Evolutionary conservation across 2,329 filamentous ascomycete genomes (phyloP).

Genomic region (Claviceps fusiformis): DNA sequence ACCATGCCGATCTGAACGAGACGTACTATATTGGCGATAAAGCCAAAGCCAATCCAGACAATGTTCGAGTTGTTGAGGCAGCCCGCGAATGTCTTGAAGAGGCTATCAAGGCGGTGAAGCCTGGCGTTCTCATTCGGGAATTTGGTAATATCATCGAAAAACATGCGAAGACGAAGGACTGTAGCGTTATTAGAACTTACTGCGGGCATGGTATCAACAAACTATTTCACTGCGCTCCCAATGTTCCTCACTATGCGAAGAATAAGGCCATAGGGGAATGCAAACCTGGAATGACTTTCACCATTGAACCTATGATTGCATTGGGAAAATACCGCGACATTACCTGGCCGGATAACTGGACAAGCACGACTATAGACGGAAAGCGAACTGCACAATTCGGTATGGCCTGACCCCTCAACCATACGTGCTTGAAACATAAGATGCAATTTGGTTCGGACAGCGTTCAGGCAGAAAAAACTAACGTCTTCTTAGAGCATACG

Average conservation of each 20-base stretch:
- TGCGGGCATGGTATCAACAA: constrained; percentile 93
- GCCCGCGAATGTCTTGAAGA: constrained; percentile 81
- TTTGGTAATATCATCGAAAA: constrained; percentile 94
- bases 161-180: constrained; percentile 71
- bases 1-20: constrained; percentile 94
- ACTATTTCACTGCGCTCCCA: constrained; percentile 86
- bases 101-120: constrained; percentile 84
- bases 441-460: neutral
- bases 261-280: constrained; percentile 94
- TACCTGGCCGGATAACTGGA: constrained; percentile 99
- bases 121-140: constrained; percentile 81
- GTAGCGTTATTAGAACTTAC: constrained; percentile 89
- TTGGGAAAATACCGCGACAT: constrained; percentile 82
- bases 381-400: constrained; percentile 85
- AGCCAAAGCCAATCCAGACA: constrained; percentile 69
- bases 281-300: constrained; percentile 96
- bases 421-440: neutral
- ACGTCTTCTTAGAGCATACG: constrained; percentile 50
- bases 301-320: constrained; percentile 97
- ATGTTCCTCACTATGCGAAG: constrained; percentile 93
- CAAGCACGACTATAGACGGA: constrained; percentile 82
- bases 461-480: neutral
- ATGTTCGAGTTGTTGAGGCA: constrained; percentile 81
- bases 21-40: constrained; percentile 96
- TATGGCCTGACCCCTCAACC: constrained; percentile 27